phyloP scores from a whole-genome alignment of 306 rosid genomes.

The cucumber (Cucumis sativus) region Cucumber_9930_V3 NC_026660.2:27843001-27843500 shows the following conservation, averaged over 20 bases:
- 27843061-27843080: not conserved
- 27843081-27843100: no score
- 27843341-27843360: not conserved
- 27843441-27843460: not conserved
- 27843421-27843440: not conserved
- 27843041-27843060: not conserved
- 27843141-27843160: not conserved
- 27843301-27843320: not conserved
- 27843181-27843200: not conserved
- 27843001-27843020: no score
- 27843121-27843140: not conserved
- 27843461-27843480: not conserved
- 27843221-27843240: not conserved
- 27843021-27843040: no score
- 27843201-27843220: not conserved
- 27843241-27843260: not conserved
- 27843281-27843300: not conserved
- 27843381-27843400: not conserved
- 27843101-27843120: no score
- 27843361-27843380: not conserved
- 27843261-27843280: not conserved
- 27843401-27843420: not conserved
- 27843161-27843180: not conserved
- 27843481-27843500: not conserved
- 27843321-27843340: not conserved